These are phyloP conservation scores for Naegleria gruberi DNA, from an alignment of 208 protist genomes.

Conservation along the genomic window DNA sequence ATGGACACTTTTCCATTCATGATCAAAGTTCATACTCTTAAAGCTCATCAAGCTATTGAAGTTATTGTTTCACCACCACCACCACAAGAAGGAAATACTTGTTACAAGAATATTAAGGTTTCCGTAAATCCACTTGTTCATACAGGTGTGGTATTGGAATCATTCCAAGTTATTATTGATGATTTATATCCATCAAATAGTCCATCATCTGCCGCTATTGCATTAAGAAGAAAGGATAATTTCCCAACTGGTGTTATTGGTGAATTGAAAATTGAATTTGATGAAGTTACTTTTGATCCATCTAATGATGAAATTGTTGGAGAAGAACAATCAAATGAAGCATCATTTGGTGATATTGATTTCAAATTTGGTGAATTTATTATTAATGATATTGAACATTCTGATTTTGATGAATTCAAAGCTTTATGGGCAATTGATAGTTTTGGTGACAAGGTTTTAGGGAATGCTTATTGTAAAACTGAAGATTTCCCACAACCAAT, in stretches of 20 bases:
- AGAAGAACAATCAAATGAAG: neutral
- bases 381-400: neutral
- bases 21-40: neutral
- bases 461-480: no score
- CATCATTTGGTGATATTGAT: neutral
- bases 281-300: neutral
- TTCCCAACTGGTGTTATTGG: neutral
- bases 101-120: neutral
- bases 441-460: neutral
- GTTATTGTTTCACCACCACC: neutral
- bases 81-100: neutral
- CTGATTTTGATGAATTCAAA: neutral
- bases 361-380: neutral
- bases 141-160: neutral
- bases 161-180: neutral
- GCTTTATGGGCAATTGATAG: neutral
- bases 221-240: neutral
- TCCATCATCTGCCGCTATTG: neutral
- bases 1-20: neutral
- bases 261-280: neutral
- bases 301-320: neutral
- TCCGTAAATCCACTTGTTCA: neutral
- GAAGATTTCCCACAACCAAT: neutral
- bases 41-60: neutral
- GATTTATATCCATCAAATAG: neutral